A percentile compares a stretch with the other conserved stretches of the same genome.
phyloP scores from a whole-genome alignment of 768 basidiomycete genomes.

The Polyporus arcularius region DNA sequence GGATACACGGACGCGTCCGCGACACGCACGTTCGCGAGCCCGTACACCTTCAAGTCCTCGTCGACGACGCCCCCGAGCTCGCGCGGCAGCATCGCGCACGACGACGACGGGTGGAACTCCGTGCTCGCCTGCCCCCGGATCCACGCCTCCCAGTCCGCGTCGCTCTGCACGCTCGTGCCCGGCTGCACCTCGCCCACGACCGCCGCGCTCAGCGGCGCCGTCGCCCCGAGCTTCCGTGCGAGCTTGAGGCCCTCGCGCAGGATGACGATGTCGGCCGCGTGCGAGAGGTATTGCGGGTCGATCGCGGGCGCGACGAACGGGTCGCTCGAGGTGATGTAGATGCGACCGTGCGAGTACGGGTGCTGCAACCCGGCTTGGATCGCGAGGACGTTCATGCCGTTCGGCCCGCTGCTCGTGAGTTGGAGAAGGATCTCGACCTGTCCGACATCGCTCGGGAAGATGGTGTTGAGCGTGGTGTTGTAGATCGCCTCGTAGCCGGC shows the following conservation, averaged over 20 bases:
- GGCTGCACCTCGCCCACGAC: conserved; percentile 52
- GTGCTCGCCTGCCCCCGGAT: conserved; percentile 44
- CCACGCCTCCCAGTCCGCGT: conserved; percentile 59
- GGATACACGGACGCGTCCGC: conserved; percentile 61
- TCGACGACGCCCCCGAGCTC: conserved; percentile 60
- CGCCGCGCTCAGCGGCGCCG: conserved; percentile 48
- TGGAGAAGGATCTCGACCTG: conserved; percentile 58
- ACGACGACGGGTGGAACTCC: conserved; percentile 62
- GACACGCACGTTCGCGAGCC: conserved; percentile 57
- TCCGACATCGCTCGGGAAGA: conserved; percentile 45
- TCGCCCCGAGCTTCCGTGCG: conserved; percentile 53
- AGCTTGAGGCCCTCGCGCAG: conserved; percentile 64
- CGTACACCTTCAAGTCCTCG: conserved; percentile 56
- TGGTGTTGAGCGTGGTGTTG: conserved; percentile 40
- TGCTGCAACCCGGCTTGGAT: conserved; percentile 71
- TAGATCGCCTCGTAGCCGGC: conserved; percentile 61
- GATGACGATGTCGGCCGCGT: conserved; percentile 49
- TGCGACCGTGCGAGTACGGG: conserved; percentile 62
- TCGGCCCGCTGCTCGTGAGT: conserved; percentile 39
- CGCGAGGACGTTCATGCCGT: conserved; percentile 44
- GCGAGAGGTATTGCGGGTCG: conserved; percentile 66
- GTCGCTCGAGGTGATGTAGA: conserved; percentile 60
- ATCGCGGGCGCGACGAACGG: conserved; percentile 62
- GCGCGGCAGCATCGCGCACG: conserved; percentile 59
- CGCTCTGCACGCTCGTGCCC: conserved; percentile 50